Base-by-base conservation (phyloP, 805 yeast species). In the Yamadazyma laniorum region DNA sequence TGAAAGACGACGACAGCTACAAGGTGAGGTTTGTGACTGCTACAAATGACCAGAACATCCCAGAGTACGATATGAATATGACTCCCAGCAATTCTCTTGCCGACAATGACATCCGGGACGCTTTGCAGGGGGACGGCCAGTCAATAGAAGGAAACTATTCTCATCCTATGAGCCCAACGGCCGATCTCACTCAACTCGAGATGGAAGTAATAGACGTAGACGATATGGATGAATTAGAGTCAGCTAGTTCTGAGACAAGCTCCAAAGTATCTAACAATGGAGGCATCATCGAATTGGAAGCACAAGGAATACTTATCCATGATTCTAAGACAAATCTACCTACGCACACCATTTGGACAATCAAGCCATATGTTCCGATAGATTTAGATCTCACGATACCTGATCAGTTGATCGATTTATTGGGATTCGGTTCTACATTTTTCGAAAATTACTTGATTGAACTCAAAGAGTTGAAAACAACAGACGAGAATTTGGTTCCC, bases 321-420 rank as follows among this genome's bases (percentile, higher is more conserved):
- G 85, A 82, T 53, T 58, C 70, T 2, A 63, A 65, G 25, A 70
- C 80, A 0, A 67, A 73, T 12, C 55, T 73, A 25, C 90, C 91
- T 1, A 70, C 83, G 0, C 95, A 88, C 58, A 80, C 96, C 1
- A 85, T 93, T 85, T 91, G 98, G 98, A 80, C 91, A 3, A 72
- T 93, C 5, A 82, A 85, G 50, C 95, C 95, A 3, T 83, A 81
- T 59, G 65, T 71, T 3, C 82, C 81, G 26, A 65, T 84, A 3
- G 77, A 80, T 37, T 62, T 82, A 18, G 79, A 79, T 36, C 67
- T 86, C 25, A 82, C 84, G 37, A 63, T 91, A 27, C 95, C 96
- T 0, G 69, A 66, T 8, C 75, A 75, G 16, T 67, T 93, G 18
- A 75, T 81, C n/a, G 79, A 82, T 41, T 74, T 82, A 18, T 69